Conservation (phyloP, 2,329 filamentous ascomycete genomes). For the Blumeria graminis region DNA sequence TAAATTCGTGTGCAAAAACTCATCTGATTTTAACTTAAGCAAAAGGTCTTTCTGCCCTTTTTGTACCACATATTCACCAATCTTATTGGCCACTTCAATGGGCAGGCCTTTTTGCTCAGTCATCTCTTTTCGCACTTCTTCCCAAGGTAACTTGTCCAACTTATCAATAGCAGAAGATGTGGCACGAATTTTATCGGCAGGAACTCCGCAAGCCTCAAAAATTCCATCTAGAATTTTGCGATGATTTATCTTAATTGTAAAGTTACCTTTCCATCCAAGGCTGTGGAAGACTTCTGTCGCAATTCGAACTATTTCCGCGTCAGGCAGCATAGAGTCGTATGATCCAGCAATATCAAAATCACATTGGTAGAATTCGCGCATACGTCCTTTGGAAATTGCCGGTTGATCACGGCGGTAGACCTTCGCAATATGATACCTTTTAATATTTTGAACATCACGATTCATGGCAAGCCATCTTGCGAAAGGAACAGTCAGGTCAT, state of each 20-base stretch:
- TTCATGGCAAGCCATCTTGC: conserved; percentile 90
- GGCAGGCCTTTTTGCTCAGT: conserved; percentile 71
- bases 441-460: conserved; percentile 50
- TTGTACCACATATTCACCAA: conserved; percentile 59
- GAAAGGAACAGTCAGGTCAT: conserved; percentile 75
- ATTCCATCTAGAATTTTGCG: conserved; percentile 81
- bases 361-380: conserved; percentile 94
- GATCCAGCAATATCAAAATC: conserved; percentile 84
- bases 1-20: conserved; percentile 42
- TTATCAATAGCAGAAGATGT: conserved; percentile 93
- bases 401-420: conserved; percentile 66
- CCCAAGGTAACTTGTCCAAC: conserved; percentile 80
- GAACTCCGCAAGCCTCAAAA: conserved; percentile 77
- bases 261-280: conserved; percentile 40
- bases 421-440: conserved; percentile 88
- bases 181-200: conserved; percentile 60
- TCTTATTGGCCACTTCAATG: conserved; percentile 56
- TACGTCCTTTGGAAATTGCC: conserved; percentile 71
- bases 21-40: conserved; percentile 40
- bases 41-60: conserved; percentile 58
- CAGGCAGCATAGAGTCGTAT: conserved; percentile 79
- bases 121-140: conserved; percentile 80
- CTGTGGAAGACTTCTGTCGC: conserved; percentile 66
- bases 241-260: conserved; percentile 84
- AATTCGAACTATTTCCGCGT: conserved; percentile 71